Evolutionary conservation across 2,329 filamentous ascomycete species (phyloP), one percentile per base, ranked within the genome.

Genomic region (Pseudogymnoascus destructans): DNA sequence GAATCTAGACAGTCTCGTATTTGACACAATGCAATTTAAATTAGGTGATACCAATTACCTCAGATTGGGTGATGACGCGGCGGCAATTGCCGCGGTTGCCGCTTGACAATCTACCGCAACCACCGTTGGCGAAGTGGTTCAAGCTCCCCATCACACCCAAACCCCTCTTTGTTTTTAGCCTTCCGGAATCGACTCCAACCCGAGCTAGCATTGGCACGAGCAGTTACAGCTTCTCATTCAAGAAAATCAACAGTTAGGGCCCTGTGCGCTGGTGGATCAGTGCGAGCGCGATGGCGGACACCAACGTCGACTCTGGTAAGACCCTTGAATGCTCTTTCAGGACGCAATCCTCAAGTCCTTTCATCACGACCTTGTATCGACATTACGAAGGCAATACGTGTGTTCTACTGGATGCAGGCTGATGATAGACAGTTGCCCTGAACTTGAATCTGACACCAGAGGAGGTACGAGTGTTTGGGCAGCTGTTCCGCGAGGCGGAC

Each of bases 401-500:
- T 15, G 25, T 36, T 38, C 21, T 42, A 21, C 46, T 42, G 38
- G 32, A 35, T n/a, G 36, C 42, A 25, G 21, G 27, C 65, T 67
- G 57, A 67, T 61, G 40, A 35, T 58, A 59, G 49, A 55, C 63
- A 82, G 79, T 73, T 65, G 75, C 75, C 64, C 82, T 85, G 63
- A 86, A 85, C 72, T 80, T 95, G 66, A 95, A 95, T 75, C 82
- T 97, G 64, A 88, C 84, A 27, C 75, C 87, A 55, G 90, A 97
- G 65, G 93, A 98, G 79, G 96, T 95, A 76, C 87, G 89, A 72
- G 82, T 88, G 60, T 98, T 95, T 73, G 89, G 87, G 66, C 89
- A 93, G 73, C 84, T 98, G 63, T 96, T 98, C 74, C 84, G 87
- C 71, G 86, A 90, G 67, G 93, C 93, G 64, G 93, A 98, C 73